Evolutionary conservation across 2,329 filamentous ascomycete species (phyloP).

Genomic region (Xylaria sp.): DNA sequence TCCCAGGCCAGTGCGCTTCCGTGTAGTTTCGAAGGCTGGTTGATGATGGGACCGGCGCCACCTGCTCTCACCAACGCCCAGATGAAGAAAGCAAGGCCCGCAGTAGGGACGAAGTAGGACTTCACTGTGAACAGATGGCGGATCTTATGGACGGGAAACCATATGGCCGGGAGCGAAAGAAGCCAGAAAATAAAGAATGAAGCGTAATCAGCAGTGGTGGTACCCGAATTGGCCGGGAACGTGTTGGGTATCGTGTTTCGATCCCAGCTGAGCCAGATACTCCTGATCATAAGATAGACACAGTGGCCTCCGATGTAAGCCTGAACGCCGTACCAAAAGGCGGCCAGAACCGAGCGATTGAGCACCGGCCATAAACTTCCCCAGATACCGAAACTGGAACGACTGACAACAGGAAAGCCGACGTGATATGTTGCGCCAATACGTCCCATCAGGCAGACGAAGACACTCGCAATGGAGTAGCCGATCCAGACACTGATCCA

Average conservation of each 20-base stretch:
- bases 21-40: slow-evolving; percentile 55
- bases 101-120: slow-evolving; percentile 73
- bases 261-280: slow-evolving; percentile 71
- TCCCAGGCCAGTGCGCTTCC: slow-evolving; percentile 74
- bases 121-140: slow-evolving; percentile 90
- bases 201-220: slow-evolving; percentile 67
- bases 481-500: slow-evolving; percentile 87
- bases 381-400: slow-evolving; percentile 83
- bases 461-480: slow-evolving; percentile 69
- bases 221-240: slow-evolving; percentile 60
- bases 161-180: slow-evolving; percentile 73
- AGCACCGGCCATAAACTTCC: slow-evolving; percentile 84
- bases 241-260: slow-evolving; percentile 58
- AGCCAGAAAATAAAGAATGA: slow-evolving; percentile 89
- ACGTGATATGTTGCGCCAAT: slow-evolving; percentile 87
- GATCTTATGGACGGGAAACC: slow-evolving; percentile 84
- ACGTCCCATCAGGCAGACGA: slow-evolving; percentile 72
- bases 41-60: slow-evolving; percentile 76
- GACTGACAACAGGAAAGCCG: slow-evolving; percentile 74
- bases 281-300: slow-evolving; percentile 80
- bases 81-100: slow-evolving; percentile 80
- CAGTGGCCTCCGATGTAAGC: slow-evolving; percentile 80
- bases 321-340: slow-evolving; percentile 84
- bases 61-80: slow-evolving; percentile 80
- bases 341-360: slow-evolving; percentile 80